Conservation (phyloP, 441 rosid species). For the Sinapis alba region DNA sequence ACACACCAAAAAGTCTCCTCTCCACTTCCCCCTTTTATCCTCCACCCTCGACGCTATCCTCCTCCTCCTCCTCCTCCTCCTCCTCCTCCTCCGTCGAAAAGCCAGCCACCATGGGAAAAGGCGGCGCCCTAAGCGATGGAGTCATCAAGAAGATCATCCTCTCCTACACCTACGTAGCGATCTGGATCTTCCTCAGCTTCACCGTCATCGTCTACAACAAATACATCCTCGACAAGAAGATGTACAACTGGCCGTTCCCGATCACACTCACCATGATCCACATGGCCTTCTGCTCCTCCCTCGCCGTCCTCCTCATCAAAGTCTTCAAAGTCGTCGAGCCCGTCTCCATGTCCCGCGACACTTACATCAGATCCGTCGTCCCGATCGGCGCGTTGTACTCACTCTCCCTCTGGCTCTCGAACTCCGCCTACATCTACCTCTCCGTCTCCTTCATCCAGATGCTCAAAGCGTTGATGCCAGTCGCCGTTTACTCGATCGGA, state of each 20-base stretch:
- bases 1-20: slow-evolving; percentile 8
- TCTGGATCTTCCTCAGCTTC: slow-evolving; percentile 99
- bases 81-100: slow-evolving; percentile 1
- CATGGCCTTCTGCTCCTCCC: slow-evolving; percentile 90
- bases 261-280: slow-evolving; percentile 98
- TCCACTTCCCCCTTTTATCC: background rate
- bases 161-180: slow-evolving; percentile 87
- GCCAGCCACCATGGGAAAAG: slow-evolving; percentile 65
- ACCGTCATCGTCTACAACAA: slow-evolving; percentile 98
- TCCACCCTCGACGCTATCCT: slow-evolving; percentile 15
- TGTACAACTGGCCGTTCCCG: slow-evolving; percentile 98
- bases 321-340: slow-evolving; percentile 93
- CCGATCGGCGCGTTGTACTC: slow-evolving; percentile 95
- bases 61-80: slow-evolving; percentile 23
- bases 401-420: slow-evolving; percentile 90
- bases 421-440: slow-evolving; percentile 76
- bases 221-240: slow-evolving; percentile 97
- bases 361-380: slow-evolving; percentile 81
- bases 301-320: slow-evolving; percentile 83
- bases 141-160: slow-evolving; percentile 87
- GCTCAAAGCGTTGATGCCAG: slow-evolving; percentile 97
- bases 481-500: slow-evolving; percentile 94
- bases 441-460: slow-evolving; percentile 67
- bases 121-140: slow-evolving; percentile 80
- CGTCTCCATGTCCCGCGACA: slow-evolving; percentile 80